A percentile compares a stretch with the other conserved stretches of the same genome.
Evolutionary conservation across 1,284 basidiomycete species (phyloP).

Genomic region (Sporisorium scitamineum): DNA sequence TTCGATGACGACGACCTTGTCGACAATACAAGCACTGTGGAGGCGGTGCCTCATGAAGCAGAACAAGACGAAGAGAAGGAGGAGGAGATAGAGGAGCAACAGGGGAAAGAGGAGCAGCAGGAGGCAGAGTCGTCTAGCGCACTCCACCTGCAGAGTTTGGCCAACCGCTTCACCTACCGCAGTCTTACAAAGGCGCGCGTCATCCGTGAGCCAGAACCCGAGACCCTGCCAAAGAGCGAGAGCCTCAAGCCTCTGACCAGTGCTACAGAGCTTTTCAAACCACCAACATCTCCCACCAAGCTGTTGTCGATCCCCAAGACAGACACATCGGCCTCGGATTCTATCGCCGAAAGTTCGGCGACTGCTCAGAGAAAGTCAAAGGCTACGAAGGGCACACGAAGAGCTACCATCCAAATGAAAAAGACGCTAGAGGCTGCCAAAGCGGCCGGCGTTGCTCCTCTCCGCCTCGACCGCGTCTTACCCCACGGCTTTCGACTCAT

Average conservation of each 20-base stretch:
- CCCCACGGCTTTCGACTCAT: constrained; percentile 28
- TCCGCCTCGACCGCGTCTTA: constrained; percentile 14
- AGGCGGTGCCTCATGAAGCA: not conserved
- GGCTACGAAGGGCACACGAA: not conserved
- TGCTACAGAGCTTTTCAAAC: not conserved
- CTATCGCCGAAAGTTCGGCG: not conserved
- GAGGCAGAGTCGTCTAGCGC: constrained; percentile 7
- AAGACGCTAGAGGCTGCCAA: constrained; percentile 25
- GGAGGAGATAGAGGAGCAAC: not conserved
- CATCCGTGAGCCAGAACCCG: not conserved
- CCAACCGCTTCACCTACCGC: constrained; percentile 18
- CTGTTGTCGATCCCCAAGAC: not conserved
- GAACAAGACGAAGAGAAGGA: not conserved
- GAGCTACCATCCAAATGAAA: constrained; percentile 12
- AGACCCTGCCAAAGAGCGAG: not conserved
- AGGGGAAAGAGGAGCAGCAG: not conserved
- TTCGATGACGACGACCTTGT: constrained; percentile 11
- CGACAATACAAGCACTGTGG: not conserved
- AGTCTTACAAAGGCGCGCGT: constrained; percentile 13
- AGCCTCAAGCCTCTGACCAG: not conserved
- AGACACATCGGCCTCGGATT: not conserved
- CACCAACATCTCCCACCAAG: constrained; percentile 6
- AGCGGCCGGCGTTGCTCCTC: constrained; percentile 10
- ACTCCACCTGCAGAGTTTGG: constrained; percentile 1
- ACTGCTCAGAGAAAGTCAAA: constrained; percentile 11